Conservation (phyloP, 768 basidiomycete genomes). For the Termitomyces sp. region DNA sequence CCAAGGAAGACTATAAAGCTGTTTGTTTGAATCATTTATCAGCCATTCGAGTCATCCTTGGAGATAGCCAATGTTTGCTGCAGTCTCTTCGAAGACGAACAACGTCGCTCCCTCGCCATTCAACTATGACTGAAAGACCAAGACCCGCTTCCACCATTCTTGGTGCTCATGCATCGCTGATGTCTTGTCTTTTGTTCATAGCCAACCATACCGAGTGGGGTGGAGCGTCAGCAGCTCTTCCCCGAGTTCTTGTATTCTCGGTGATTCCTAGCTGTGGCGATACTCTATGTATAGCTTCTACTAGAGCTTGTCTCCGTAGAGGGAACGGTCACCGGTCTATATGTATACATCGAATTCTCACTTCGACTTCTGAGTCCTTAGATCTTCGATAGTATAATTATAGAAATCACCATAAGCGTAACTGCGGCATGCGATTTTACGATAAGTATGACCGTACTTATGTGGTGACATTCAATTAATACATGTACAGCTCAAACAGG, state of each 20-base stretch:
- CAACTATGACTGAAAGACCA: constrained; percentile 33
- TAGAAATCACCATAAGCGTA: neutral
- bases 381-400: neutral
- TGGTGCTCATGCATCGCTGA: constrained; percentile 20
- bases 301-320: too few species aligned
- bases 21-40: neutral
- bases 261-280: too few species aligned
- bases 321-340: neutral
- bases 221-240: constrained; percentile 33
- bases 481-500: neutral
- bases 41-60: neutral
- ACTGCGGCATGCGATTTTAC: neutral
- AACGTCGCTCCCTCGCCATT: constrained; percentile 30
- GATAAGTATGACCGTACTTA: neutral
- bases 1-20: constrained; percentile 1
- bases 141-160: constrained; percentile 22
- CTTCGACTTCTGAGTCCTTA: neutral
- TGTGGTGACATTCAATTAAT: neutral
- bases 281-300: too few species aligned
- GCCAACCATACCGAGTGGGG: constrained; percentile 45
- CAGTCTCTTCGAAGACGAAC: neutral
- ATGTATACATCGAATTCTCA: neutral
- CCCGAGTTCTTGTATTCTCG: neutral
- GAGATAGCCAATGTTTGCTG: constrained; percentile 7
- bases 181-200: constrained; percentile 49